phyloP scores from a whole-genome alignment of 192 early-diverging fungal species.

The Backusella westeae region DNA sequence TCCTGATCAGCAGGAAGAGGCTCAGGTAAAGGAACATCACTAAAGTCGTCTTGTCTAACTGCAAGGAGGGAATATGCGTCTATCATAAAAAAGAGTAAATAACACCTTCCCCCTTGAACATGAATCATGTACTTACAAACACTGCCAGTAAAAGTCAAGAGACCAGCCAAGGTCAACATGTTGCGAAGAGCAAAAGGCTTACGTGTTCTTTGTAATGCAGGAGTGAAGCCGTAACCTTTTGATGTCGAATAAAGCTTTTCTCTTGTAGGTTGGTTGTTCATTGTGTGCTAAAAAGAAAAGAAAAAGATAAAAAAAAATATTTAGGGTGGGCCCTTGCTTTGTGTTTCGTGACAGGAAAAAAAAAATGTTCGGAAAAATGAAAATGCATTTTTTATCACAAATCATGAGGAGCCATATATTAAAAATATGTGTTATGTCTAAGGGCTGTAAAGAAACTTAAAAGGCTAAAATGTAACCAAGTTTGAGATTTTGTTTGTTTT shows the following conservation, averaged over 20 bases:
- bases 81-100: slow-evolving; percentile 15
- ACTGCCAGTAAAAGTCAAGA: slow-evolving; percentile 48
- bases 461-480: neutral
- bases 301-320: slow-evolving; percentile 2
- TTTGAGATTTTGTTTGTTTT: neutral
- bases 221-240: slow-evolving; percentile 45
- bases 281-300: neutral
- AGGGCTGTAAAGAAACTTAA: neutral
- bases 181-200: slow-evolving; percentile 51
- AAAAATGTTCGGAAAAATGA: neutral
- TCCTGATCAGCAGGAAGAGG: slow-evolving; percentile 24
- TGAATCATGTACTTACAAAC: slow-evolving; percentile 44
- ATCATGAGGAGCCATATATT: no score
- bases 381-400: neutral
- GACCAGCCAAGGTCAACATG: slow-evolving; percentile 42
- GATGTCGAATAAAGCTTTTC: slow-evolving; percentile 38
- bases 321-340: slow-evolving; percentile 1
- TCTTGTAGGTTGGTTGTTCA: slow-evolving; percentile 15
- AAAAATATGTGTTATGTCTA: neutral
- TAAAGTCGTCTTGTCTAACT: slow-evolving; percentile 76
- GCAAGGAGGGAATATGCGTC: slow-evolving; percentile 73
- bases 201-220: slow-evolving; percentile 55
- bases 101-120: neutral
- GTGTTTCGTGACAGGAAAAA: neutral
- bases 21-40: slow-evolving; percentile 64